These are phyloP conservation scores for Penicillium paradoxum DNA, from an alignment of 495 filamentous ascomycete species.

Conservation along the genomic window DNA sequence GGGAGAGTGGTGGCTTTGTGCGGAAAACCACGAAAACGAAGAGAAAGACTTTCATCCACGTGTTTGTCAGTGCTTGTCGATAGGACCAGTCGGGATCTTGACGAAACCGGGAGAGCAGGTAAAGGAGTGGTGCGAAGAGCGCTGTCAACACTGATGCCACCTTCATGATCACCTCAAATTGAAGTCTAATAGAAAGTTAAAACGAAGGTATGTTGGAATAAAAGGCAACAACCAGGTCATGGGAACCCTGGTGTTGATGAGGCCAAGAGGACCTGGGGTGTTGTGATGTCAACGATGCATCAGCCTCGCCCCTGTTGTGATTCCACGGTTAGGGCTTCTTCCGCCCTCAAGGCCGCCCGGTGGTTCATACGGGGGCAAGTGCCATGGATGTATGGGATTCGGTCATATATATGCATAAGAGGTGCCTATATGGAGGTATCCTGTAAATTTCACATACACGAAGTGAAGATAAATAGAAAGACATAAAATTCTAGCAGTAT, in stretches of 20 bases:
- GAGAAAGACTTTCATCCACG: slow-evolving; percentile 10
- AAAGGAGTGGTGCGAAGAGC: slow-evolving; percentile 2
- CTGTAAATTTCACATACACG: background rate
- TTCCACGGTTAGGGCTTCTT: background rate
- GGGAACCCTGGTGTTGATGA: background rate
- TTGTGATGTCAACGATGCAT: slow-evolving; percentile 2
- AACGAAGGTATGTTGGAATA: background rate
- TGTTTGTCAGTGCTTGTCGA: slow-evolving; percentile 18
- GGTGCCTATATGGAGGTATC: background rate
- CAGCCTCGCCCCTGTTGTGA: background rate
- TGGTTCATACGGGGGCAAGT: background rate
- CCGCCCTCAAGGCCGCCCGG: background rate
- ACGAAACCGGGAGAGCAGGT: slow-evolving; percentile 10
- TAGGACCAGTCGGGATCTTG: slow-evolving; percentile 23
- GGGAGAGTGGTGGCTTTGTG: slow-evolving; percentile 7
- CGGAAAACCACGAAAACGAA: slow-evolving; percentile 2
- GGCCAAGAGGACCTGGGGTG: background rate
- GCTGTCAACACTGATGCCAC: background rate
- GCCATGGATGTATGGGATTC: background rate
- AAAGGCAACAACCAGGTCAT: background rate
- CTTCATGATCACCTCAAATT: background rate
- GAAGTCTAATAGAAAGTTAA: background rate
- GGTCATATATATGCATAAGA: background rate
- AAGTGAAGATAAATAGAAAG: background rate
- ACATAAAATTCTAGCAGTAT: background rate